Conservation (phyloP, 2,329 filamentous ascomycete genomes). For the Fusarium floridanum region DNA sequence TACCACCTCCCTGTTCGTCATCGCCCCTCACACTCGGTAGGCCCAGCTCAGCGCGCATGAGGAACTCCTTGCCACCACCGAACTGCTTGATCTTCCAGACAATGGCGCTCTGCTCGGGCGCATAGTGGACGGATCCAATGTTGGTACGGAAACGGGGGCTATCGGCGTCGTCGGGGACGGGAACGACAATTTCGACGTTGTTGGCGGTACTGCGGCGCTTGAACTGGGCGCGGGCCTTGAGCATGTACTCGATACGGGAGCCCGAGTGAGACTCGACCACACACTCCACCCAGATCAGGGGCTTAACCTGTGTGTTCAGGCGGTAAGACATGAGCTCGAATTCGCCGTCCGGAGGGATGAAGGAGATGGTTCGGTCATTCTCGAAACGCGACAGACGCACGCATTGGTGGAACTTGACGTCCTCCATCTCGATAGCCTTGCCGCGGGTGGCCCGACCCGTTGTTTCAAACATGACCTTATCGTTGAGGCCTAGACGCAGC, state of each 20-base stretch:
- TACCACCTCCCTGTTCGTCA: conserved; percentile 94
- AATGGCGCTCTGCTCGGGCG: conserved; percentile 95
- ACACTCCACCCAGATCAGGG: conserved; percentile 98
- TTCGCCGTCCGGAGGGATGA: conserved; percentile 97
- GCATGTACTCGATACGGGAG: conserved; percentile 97
- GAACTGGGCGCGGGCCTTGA: conserved; percentile 98
- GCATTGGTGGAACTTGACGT: conserved; percentile 99
- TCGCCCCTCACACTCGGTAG: conserved; percentile 94
- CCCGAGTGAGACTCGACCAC: conserved; percentile 96
- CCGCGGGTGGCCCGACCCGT: conserved; percentile 93
- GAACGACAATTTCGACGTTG: conserved; percentile 98
- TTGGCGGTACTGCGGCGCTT: conserved; percentile 98
- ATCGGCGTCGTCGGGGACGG: conserved; percentile 97
- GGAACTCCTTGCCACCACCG: conserved; percentile 96
- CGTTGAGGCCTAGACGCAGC: conserved; percentile 91
- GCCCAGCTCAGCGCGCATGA: conserved; percentile 97
- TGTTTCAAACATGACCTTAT: conserved; percentile 99
- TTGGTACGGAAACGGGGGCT: conserved; percentile 97
- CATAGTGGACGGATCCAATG: conserved; percentile 96
- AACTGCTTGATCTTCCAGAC: conserved; percentile 99
- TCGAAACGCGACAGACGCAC: conserved; percentile 96
- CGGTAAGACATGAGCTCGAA: conserved; percentile 99
- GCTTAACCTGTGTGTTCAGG: conserved; percentile 98
- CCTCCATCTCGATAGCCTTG: conserved; percentile 99
- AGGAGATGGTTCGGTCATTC: conserved; percentile 98